These are phyloP conservation scores for Cenchrus americanus DNA, from an alignment of 176 grass and related monocot species.

Conservation along the genomic window DNA sequence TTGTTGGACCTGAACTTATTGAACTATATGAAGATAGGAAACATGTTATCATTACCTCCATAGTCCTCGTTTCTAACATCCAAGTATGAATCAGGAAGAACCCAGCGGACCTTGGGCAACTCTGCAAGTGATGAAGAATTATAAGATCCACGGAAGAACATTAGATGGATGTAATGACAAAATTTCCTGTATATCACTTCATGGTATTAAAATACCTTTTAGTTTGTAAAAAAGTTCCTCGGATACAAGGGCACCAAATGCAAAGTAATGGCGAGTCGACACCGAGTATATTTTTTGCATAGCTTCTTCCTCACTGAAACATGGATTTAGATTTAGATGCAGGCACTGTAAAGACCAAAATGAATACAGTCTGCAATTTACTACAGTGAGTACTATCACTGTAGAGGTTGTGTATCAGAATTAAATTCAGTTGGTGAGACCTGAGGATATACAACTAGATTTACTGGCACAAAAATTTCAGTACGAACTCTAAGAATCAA, in stretches of 20 bases:
- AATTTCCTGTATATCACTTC: not conserved
- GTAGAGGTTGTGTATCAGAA: no score
- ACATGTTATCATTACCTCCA: slow-evolving; percentile 61
- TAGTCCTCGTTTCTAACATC: slow-evolving; percentile 79
- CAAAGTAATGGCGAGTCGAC: slow-evolving; percentile 71
- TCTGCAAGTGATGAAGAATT: slow-evolving; percentile 52
- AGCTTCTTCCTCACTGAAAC: no score
- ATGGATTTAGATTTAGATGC: no score
- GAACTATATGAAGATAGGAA: not conserved
- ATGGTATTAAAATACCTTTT: slow-evolving; percentile 42
- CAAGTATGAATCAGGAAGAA: slow-evolving; percentile 84
- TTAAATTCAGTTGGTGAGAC: no score
- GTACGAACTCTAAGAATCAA: no score
- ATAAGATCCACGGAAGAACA: slow-evolving; percentile 26
- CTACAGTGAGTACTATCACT: no score
- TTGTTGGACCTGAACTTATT: not conserved
- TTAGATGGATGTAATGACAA: not conserved
- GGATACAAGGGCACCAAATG: slow-evolving; percentile 67
- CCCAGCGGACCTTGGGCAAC: slow-evolving; percentile 68
- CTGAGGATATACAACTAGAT: no score
- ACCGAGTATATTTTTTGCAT: slow-evolving; percentile 70
- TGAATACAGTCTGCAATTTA: no score
- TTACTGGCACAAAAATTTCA: no score
- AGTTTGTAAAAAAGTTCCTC: slow-evolving; percentile 62
- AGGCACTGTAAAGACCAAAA: no score